A percentile compares a stretch with the other conserved stretches of the same genome.
phyloP scores from a whole-genome alignment of 495 filamentous ascomycete species.

The Aspergillus coremiiformis region DNA sequence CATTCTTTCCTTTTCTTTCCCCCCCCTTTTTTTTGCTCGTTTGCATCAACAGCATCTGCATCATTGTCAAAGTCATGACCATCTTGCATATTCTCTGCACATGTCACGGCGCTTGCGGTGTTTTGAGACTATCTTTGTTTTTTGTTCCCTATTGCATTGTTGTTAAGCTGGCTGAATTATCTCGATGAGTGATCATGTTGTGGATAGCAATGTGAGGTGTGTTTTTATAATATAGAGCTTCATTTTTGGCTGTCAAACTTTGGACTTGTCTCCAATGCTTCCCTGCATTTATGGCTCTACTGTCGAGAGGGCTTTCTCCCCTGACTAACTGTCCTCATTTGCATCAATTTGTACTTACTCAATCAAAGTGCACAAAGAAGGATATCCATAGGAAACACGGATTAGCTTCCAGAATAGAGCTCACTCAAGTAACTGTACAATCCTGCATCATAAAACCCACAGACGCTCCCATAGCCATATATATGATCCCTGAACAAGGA shows the following conservation, averaged over 20 bases:
- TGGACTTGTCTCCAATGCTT: constrained; percentile 1
- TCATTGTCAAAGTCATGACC: constrained; percentile 1
- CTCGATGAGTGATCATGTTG: not conserved
- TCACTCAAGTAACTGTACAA: too few relatives aligned
- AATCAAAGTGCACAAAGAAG: too few relatives aligned
- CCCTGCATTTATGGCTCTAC: not conserved
- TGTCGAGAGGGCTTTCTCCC: not conserved
- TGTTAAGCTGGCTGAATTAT: not conserved
- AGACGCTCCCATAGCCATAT: too few relatives aligned
- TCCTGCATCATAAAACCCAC: too few relatives aligned
- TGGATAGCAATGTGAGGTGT: not conserved
- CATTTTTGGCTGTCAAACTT: not conserved
- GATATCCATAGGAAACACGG: too few relatives aligned
- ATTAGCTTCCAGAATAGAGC: too few relatives aligned
- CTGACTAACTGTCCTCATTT: too few relatives aligned
- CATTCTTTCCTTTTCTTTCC: constrained; percentile 10
- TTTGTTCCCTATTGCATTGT: not conserved
- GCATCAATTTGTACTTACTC: too few relatives aligned
- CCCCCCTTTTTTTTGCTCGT: constrained; percentile 6
- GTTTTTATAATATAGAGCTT: constrained; percentile 9
- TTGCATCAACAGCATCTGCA: constrained; percentile 11
- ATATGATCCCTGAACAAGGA: too few relatives aligned
- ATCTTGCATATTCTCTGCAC: constrained; percentile 16
- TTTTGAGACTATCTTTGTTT: not conserved
- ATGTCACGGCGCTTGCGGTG: constrained; percentile 21